Percentiles rank a stretch among this genome's conserved stretches.
These are phyloP conservation scores for Gnaphalium uliginosum DNA, from an alignment of 129 eudicot genomes.

Conservation along the genomic window DNA sequence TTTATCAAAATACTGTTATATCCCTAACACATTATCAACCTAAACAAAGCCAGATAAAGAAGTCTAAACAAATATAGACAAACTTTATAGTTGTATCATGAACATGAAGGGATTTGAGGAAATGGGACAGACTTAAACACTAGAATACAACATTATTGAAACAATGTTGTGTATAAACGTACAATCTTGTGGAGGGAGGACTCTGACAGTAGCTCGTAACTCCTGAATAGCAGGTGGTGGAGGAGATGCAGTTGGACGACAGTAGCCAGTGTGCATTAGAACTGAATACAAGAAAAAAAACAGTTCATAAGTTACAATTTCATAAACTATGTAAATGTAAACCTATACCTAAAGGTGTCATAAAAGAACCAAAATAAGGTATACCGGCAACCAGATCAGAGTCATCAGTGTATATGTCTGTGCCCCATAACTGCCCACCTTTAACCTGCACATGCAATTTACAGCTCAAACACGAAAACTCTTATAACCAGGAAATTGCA, in stretches of 20 bases:
- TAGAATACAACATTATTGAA: background rate
- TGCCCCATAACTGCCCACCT: constrained; percentile 99
- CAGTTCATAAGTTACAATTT: constrained; percentile 4
- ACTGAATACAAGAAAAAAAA: constrained; percentile 41
- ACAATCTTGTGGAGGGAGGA: constrained; percentile 93
- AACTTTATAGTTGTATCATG: constrained; percentile 1
- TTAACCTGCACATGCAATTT: constrained; percentile 67
- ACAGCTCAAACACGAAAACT: background rate
- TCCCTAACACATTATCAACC: background rate
- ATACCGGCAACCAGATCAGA: constrained; percentile 99
- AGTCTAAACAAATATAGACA: background rate
- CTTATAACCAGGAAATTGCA: background rate
- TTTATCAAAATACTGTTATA: background rate
- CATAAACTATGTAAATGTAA: constrained; percentile 3
- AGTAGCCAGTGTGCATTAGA: constrained; percentile 97
- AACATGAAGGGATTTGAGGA: background rate
- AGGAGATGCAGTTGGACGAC: constrained; percentile 95
- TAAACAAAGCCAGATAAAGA: constrained; percentile 2
- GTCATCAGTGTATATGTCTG: constrained; percentile 95
- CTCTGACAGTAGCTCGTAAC: constrained; percentile 79
- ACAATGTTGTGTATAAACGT: constrained; percentile 32
- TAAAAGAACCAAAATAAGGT: constrained; percentile 17
- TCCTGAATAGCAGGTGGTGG: constrained; percentile 87
- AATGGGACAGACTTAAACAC: constrained; percentile 8
- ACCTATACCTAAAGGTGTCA: background rate